A percentile compares a stretch with the other conserved stretches of the same genome.
phyloP scores from a whole-genome alignment of 2,329 filamentous ascomycete species.

The Nakataea oryzae region DNA sequence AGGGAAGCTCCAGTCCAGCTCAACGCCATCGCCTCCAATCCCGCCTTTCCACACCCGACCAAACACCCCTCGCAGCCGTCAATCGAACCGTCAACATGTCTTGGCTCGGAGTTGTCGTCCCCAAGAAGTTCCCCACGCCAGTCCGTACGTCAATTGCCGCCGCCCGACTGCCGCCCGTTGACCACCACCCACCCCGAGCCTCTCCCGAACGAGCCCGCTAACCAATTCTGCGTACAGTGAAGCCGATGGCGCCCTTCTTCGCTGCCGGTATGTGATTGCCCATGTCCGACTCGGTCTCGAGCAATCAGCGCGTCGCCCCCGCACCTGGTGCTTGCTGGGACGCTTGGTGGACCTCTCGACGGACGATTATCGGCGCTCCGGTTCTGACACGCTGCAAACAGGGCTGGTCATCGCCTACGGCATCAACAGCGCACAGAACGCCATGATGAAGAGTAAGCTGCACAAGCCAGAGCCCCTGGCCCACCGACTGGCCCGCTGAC shows the following conservation, averaged over 20 bases:
- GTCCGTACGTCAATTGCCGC: constrained; percentile 54
- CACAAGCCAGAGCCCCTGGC: constrained; percentile 2
- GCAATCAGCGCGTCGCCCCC: not conserved
- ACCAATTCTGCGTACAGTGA: constrained; percentile 46
- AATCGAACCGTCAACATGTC: constrained; percentile 50
- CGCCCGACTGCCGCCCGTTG: constrained; percentile 2
- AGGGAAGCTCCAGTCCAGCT: constrained; percentile 6
- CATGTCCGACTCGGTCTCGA: not conserved
- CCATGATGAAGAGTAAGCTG: constrained; percentile 63
- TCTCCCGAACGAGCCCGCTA: constrained; percentile 15
- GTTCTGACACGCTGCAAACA: constrained; percentile 23
- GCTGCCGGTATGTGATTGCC: constrained; percentile 64
- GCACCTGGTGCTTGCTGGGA: not conserved
- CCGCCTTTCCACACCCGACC: constrained; percentile 15
- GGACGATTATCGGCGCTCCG: constrained; percentile 12
- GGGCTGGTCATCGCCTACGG: constrained; percentile 84
- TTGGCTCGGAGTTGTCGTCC: constrained; percentile 53
- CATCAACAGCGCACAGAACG: constrained; percentile 72
- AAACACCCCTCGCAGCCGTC: constrained; percentile 21
- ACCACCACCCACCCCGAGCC: constrained; percentile 2
- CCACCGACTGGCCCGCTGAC: constrained; percentile 3
- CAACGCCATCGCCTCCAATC: constrained; percentile 9
- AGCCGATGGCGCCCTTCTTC: constrained; percentile 90
- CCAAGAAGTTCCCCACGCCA: constrained; percentile 74
- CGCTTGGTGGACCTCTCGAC: not conserved